Evolutionary conservation across 2,329 filamentous ascomycete genomes (phyloP).

Genomic region (Chaetomiaceae sp.): DNA sequence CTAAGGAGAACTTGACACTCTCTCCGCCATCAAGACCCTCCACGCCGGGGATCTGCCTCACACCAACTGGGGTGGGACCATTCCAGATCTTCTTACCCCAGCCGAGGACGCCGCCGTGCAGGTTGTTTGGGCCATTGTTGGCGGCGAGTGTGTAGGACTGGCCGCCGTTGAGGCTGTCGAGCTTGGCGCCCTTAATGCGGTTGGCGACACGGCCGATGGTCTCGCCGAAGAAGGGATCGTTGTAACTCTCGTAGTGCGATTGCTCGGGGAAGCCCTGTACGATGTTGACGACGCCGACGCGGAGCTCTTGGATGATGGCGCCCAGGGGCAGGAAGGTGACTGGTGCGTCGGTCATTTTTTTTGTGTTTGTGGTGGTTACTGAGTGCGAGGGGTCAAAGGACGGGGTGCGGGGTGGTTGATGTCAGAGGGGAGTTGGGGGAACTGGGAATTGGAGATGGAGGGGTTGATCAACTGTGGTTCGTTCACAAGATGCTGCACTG

Average conservation of each 20-base stretch:
- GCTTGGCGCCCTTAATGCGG: slow-evolving; percentile 67
- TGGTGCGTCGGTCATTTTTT: slow-evolving; percentile 42
- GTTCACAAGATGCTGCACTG: background rate
- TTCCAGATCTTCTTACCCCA: slow-evolving; percentile 80
- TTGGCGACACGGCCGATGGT: slow-evolving; percentile 87
- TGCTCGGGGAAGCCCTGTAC: slow-evolving; percentile 79
- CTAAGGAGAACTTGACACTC: slow-evolving; percentile 60
- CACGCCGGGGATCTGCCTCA: slow-evolving; percentile 46
- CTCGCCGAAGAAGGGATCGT: slow-evolving; percentile 80
- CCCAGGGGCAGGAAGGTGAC: slow-evolving; percentile 69
- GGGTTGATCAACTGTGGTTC: background rate
- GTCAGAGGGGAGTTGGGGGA: slow-evolving; percentile 3
- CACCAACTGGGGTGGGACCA: slow-evolving; percentile 61
- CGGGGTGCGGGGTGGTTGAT: slow-evolving; percentile 3
- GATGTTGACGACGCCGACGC: slow-evolving; percentile 74
- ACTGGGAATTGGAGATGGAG: slow-evolving; percentile 8
- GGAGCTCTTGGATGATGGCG: slow-evolving; percentile 77
- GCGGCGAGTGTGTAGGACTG: slow-evolving; percentile 64
- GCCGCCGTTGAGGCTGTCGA: slow-evolving; percentile 65
- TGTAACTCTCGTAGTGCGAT: slow-evolving; percentile 70
- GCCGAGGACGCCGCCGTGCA: slow-evolving; percentile 68
- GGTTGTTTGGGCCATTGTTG: slow-evolving; percentile 73
- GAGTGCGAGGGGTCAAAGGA: no score
- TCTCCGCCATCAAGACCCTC: slow-evolving; percentile 56
- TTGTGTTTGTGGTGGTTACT: background rate